Evolutionary conservation across 225 moss, liverwort and hornwort species (phyloP).

Genomic region (Sphagnum contortum): DNA sequence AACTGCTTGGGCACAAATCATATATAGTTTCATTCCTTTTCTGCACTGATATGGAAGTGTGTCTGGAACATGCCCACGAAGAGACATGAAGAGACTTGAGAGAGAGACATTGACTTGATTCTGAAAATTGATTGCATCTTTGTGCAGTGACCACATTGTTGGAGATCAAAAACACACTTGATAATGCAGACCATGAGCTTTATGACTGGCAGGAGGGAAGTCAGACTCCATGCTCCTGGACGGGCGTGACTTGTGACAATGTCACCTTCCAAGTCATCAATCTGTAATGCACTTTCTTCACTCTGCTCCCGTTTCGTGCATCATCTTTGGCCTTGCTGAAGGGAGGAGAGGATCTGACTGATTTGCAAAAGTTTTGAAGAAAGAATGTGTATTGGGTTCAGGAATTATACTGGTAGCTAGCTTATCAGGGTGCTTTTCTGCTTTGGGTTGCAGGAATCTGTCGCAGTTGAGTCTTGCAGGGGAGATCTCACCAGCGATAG

Average conservation of each 20-base stretch:
- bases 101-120: too few relatives aligned
- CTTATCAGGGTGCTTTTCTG: too few relatives aligned
- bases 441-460: constrained; percentile 24
- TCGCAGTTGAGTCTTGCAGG: constrained; percentile 34
- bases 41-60: too few relatives aligned
- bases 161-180: constrained; percentile 4
- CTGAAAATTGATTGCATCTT: too few relatives aligned
- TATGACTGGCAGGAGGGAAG: constrained; percentile 9
- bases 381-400: background rate
- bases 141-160: constrained; percentile 7
- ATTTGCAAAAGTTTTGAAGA: background rate
- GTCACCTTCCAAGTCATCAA: constrained; percentile 4
- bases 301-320: background rate
- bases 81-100: too few relatives aligned
- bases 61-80: too few relatives aligned
- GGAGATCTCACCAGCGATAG: constrained; percentile 37
- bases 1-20: too few relatives aligned
- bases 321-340: background rate
- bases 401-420: background rate
- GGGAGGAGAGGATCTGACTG: background rate
- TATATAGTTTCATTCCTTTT: too few relatives aligned
- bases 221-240: constrained; percentile 8
- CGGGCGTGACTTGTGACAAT: constrained; percentile 9
- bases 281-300: background rate
- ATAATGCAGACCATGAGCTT: constrained; percentile 5